Conservation (phyloP, 1,284 basidiomycete species). For the Ceratobasidium theobromae region DNA sequence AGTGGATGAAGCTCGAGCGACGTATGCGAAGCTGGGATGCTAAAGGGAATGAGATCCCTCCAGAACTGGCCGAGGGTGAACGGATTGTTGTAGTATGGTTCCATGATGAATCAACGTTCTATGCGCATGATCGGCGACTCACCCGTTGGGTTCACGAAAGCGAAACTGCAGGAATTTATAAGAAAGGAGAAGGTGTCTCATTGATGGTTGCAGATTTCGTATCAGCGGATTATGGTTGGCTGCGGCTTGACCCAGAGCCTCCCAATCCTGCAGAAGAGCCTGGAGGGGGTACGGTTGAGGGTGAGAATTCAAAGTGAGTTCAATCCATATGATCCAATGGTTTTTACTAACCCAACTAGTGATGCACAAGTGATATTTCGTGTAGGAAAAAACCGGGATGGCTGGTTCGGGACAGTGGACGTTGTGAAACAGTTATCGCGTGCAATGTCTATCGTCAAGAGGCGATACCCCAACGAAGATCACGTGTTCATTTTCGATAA, state of each 20-base stretch:
- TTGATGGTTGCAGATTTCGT: constrained; percentile 54
- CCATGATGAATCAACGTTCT: constrained; percentile 49
- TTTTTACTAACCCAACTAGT: constrained; percentile 28
- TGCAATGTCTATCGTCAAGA: constrained; percentile 45
- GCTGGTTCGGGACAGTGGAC: constrained; percentile 46
- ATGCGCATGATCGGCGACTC: constrained; percentile 44
- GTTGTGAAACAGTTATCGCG: constrained; percentile 41
- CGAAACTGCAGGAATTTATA: constrained; percentile 41
- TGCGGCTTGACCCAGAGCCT: constrained; percentile 36
- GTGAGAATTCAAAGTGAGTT: constrained; percentile 38
- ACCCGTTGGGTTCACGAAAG: constrained; percentile 41
- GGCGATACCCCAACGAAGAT: constrained; percentile 39
- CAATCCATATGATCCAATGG: background rate
- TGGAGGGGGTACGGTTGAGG: constrained; percentile 43
- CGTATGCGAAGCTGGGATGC: constrained; percentile 6
- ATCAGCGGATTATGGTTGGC: constrained; percentile 47
- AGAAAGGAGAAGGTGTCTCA: constrained; percentile 46
- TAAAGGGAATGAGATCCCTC: constrained; percentile 1
- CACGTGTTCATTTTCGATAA: constrained; percentile 47
- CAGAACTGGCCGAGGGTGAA: constrained; percentile 36
- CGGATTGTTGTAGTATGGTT: constrained; percentile 30
- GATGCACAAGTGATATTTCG: constrained; percentile 43
- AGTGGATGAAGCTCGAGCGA: background rate
- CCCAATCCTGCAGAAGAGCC: constrained; percentile 47
- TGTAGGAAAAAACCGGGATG: constrained; percentile 50